A percentile compares a stretch with the other conserved stretches of the same genome.
Conservation (phyloP, 371 early-diverging fungal species). For the Circinella umbellata region DNA sequence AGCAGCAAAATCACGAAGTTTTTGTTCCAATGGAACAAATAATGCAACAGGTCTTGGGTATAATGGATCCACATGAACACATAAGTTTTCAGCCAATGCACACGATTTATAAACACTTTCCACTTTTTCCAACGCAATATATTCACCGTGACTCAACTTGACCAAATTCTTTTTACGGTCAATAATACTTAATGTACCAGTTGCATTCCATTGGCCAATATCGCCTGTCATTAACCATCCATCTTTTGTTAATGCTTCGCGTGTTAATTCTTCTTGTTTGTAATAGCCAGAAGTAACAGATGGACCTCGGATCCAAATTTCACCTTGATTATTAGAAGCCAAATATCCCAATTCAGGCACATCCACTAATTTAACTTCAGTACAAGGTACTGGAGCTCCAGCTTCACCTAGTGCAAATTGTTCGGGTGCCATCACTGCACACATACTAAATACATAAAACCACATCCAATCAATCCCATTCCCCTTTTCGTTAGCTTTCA, state of each 20-base stretch:
- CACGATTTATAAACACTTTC: constrained; percentile 90
- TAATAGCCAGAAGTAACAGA: constrained; percentile 72
- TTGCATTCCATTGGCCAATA: constrained; percentile 69
- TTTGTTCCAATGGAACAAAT: constrained; percentile 65
- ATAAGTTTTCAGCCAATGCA: constrained; percentile 78
- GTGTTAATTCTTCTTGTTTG: constrained; percentile 71
- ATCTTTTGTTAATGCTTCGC: constrained; percentile 76
- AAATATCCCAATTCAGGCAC: constrained; percentile 82
- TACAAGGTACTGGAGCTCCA: constrained; percentile 84
- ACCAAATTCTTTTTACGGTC: constrained; percentile 86
- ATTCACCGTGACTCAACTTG: constrained; percentile 89
- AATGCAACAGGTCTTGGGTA: constrained; percentile 74
- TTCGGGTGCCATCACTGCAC: constrained; percentile 66
- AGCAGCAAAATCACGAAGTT: constrained; percentile 17
- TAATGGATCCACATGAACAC: constrained; percentile 83
- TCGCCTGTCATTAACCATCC: constrained; percentile 96
- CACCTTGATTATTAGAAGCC: constrained; percentile 79
- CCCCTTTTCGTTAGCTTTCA: background rate
- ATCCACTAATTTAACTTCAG: constrained; percentile 90
- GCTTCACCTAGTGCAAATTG: constrained; percentile 68
- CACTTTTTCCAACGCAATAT: constrained; percentile 95
- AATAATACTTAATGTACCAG: constrained; percentile 75
- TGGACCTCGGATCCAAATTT: constrained; percentile 85
- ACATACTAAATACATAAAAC: constrained; percentile 18
- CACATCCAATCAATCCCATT: background rate